Conservation (phyloP, 768 basidiomycete genomes). For the Agaricus sinodeliciosus region DNA sequence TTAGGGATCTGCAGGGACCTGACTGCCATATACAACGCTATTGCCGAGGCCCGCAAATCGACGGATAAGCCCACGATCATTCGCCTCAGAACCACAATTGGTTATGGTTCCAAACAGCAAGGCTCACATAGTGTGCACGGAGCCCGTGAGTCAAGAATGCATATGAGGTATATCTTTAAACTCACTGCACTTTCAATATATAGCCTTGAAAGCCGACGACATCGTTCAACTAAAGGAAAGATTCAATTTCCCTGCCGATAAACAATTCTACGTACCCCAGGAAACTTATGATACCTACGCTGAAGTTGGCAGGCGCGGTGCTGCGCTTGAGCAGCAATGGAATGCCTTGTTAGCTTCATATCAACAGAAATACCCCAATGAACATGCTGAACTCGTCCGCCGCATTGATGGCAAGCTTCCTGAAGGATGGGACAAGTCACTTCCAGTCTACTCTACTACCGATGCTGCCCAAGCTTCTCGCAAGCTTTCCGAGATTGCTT, state of each 20-base stretch:
- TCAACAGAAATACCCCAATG: constrained; percentile 70
- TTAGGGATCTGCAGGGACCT: constrained; percentile 51
- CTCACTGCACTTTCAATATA: background rate
- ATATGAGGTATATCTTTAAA: background rate
- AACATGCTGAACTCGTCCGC: constrained; percentile 81
- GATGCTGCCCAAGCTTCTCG: constrained; percentile 87
- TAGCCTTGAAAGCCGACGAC: constrained; percentile 91
- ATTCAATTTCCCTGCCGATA: constrained; percentile 73
- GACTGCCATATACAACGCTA: constrained; percentile 67
- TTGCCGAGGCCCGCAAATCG: constrained; percentile 69
- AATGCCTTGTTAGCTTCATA: constrained; percentile 61
- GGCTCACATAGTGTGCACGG: constrained; percentile 96
- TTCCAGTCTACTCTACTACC: constrained; percentile 79
- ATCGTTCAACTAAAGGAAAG: constrained; percentile 76
- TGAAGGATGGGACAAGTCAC: constrained; percentile 75
- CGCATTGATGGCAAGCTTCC: constrained; percentile 82
- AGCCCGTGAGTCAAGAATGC: constrained; percentile 53
- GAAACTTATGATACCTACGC: constrained; percentile 66
- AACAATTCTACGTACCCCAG: constrained; percentile 72
- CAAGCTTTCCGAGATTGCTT: constrained; percentile 87
- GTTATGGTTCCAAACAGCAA: constrained; percentile 87
- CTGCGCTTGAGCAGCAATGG: constrained; percentile 71
- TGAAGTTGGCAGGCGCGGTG: constrained; percentile 64
- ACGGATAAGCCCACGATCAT: constrained; percentile 85
- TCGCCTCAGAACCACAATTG: constrained; percentile 83